Base-by-base conservation (phyloP, 148 eudicot species). In the Chenopodium suecicum region DNA sequence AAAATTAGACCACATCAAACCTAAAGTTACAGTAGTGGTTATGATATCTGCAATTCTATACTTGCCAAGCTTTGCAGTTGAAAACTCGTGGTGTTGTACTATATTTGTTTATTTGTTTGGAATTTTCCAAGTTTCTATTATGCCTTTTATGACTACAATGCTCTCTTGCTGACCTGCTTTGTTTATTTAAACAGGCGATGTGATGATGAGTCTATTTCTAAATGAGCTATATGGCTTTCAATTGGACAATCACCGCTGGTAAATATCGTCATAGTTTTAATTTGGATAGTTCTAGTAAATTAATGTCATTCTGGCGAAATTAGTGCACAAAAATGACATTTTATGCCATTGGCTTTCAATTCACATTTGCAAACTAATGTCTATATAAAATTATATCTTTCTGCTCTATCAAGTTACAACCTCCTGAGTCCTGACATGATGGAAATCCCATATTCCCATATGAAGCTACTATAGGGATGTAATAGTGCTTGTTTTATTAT, bases 181-280 rank as follows among this genome's bases (percentile, higher is more conserved):
- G 11, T 82, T 48, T 77, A 44, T 44, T 5, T 83, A 69, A 73
- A 80, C 92, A 96, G 99, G 98, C 86, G 99, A 96, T 87, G 90
- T 89, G 44, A 89, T 96, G 90, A 94, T 96, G 95, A 96, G 99
- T 85, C 85, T 96, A 84, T 96, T 96, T 83, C 74, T 96, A 84
- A 91, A 91, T 83, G 99, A 96, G 86, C 89, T 96, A 25, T 96
- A 96, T 87, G 99, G 99, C 77, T 96, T 96, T 85, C 99, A 96
- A 68, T 84, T 96, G 86, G 99, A 96, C 81, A 96, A 75, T 60
- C 94, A 90, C 81, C 97, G 99, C 83, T 96, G 99, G 99, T 94
- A 91, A 87, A 50, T 84, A 23, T 84, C 29, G 9, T 71, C 72
- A 37, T 20, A 14, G 47, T 54, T 74, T 76, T 19, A 34, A 60